Evolutionary conservation across 495 filamentous ascomycete genomes (phyloP).

Genomic region (Neurospora sp.): DNA sequence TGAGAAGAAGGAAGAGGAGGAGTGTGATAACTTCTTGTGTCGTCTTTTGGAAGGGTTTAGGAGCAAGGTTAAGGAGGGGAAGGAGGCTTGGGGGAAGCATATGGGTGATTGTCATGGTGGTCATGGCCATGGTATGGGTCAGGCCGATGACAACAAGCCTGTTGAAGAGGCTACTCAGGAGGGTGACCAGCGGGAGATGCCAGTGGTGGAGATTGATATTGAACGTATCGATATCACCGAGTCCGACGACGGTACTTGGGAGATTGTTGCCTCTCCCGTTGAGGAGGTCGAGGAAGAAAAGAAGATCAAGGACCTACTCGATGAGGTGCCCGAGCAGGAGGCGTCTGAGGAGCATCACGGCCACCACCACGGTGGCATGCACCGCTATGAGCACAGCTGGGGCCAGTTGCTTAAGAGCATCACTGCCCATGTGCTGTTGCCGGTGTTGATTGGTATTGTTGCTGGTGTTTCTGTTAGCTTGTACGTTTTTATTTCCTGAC

Average conservation of each 20-base stretch:
- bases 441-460: conserved; percentile 40
- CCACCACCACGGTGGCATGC: conserved; percentile 9
- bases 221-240: neutral
- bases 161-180: neutral
- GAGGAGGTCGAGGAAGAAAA: neutral
- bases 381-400: conserved; percentile 26
- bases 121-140: neutral
- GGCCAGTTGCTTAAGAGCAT: conserved; percentile 35
- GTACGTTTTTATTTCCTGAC: conserved; percentile 22
- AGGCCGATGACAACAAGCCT: neutral
- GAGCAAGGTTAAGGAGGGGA: conserved; percentile 28
- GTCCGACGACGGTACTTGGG: neutral
- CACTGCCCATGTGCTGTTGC: conserved; percentile 39
- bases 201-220: neutral
- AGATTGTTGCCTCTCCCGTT: neutral
- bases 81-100: conserved; percentile 3
- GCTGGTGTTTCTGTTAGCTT: conserved; percentile 44
- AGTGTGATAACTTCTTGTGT: conserved; percentile 39
- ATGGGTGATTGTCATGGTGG: neutral
- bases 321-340: neutral
- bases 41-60: conserved; percentile 33
- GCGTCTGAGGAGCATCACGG: neutral
- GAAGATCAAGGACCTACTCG: neutral
- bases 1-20: conserved; percentile 7
- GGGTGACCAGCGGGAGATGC: neutral